Conservation (phyloP, 352 stramenopile species). For the Pilasporangium apinafurcum region DNA sequence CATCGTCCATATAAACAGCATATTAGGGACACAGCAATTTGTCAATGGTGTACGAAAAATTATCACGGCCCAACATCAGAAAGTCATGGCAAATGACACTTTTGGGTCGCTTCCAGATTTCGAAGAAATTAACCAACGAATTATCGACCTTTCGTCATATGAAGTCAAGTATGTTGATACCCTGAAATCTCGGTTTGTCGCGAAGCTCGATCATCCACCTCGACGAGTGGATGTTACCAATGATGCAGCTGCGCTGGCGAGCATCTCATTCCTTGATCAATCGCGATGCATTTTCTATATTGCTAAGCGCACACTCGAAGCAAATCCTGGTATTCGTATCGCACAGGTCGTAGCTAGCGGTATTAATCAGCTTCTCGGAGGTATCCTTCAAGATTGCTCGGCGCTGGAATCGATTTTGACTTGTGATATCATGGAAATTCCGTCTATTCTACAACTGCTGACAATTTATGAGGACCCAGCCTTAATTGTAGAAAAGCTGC, state of each 20-base stretch:
- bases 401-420: slow-evolving; percentile 60
- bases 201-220: slow-evolving; percentile 35
- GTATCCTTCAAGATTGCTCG: slow-evolving; percentile 52
- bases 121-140: slow-evolving; percentile 52
- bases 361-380: slow-evolving; percentile 65
- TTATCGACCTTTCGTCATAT: slow-evolving; percentile 36
- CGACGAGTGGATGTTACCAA: slow-evolving; percentile 63
- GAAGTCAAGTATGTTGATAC: slow-evolving; percentile 42
- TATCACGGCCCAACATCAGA: slow-evolving; percentile 63
- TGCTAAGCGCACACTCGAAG: slow-evolving; percentile 27
- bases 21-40: slow-evolving; percentile 48
- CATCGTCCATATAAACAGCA: slow-evolving; percentile 42
- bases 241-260: slow-evolving; percentile 22
- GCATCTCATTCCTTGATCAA: slow-evolving; percentile 58
- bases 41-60: slow-evolving; percentile 50
- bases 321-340: slow-evolving; percentile 24
- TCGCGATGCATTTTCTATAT: slow-evolving; percentile 39
- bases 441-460: slow-evolving; percentile 39
- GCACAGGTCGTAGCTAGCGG: slow-evolving; percentile 54
- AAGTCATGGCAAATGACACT: slow-evolving; percentile 29
- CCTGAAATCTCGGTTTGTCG: slow-evolving; percentile 58
- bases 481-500: slow-evolving; percentile 62
- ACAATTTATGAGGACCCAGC: slow-evolving; percentile 57
- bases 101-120: slow-evolving; percentile 49
- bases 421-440: slow-evolving; percentile 43